A percentile compares a stretch with the other conserved stretches of the same genome.
phyloP scores from a whole-genome alignment of 176 grass and related monocot species.

The Phoenix roebelenii region DNA sequence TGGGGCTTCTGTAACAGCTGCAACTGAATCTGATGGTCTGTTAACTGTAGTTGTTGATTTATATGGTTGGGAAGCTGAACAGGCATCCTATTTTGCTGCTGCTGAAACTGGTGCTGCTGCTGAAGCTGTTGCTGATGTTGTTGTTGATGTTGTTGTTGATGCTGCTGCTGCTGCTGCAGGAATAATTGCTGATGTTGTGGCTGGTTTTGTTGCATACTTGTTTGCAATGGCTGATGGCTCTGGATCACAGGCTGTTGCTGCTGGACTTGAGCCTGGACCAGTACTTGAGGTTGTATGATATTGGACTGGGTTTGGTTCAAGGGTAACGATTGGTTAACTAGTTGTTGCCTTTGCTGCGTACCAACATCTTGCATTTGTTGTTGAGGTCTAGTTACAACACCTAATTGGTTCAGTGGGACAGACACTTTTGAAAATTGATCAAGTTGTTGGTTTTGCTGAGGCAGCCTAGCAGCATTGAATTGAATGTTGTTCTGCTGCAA shows the following conservation, averaged over 20 bases:
- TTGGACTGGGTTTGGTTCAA: conserved; percentile 61
- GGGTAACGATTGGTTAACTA: conserved; percentile 40
- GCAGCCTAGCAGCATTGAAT: conserved; percentile 47
- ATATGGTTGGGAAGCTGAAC: conserved; percentile 43
- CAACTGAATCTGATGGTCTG: conserved; percentile 65
- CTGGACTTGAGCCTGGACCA: conserved; percentile 62
- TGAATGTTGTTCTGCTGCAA: conserved; percentile 70
- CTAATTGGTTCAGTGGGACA: conserved; percentile 44
- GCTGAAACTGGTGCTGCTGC: conserved; percentile 26
- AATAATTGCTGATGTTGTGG: conserved; percentile 34
- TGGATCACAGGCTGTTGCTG: conserved; percentile 36
- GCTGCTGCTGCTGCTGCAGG: conserved; percentile 22
- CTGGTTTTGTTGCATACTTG: conserved; percentile 8
- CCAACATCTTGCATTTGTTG: conserved; percentile 34
- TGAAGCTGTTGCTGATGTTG: conserved; percentile 29
- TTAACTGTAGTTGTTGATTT: conserved; percentile 47
- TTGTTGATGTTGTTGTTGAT: conserved; percentile 1
- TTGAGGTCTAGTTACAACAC: conserved; percentile 37
- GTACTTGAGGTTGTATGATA: conserved; percentile 56
- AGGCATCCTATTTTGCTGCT: conserved; percentile 34
- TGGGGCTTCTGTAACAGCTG: conserved; percentile 79
- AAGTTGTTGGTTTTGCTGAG: conserved; percentile 57
- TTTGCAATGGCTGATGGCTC: conserved; percentile 22
- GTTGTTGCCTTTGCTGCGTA: conserved; percentile 43
- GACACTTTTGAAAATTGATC: conserved; percentile 46